phyloP scores from a whole-genome alignment of 331 rosid genomes.

The Spiraea crenata region DNA sequence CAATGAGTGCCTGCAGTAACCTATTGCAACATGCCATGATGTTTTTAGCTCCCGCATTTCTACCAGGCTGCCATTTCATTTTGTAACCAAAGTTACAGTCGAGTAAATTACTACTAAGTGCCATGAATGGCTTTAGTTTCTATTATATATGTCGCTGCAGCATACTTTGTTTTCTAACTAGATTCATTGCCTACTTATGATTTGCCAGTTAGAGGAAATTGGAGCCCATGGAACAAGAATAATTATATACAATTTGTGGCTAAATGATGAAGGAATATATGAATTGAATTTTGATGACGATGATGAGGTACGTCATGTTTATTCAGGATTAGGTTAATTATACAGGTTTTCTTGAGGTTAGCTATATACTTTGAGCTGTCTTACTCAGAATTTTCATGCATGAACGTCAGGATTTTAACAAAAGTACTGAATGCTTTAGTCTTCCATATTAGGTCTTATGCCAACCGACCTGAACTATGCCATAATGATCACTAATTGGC shows the following conservation, averaged over 20 bases:
- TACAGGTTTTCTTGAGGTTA: conserved; percentile 4
- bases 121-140: conserved; percentile 13
- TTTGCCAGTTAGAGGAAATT: conserved; percentile 82
- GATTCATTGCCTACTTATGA: conserved; percentile 14
- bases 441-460: background rate
- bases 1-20: no score
- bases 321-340: conserved; percentile 7
- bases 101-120: background rate
- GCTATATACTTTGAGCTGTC: conserved; percentile 1
- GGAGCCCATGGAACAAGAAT: conserved; percentile 93
- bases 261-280: conserved; percentile 96
- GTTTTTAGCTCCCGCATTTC: no score
- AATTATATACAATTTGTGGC: conserved; percentile 84
- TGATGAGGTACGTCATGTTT: conserved; percentile 64
- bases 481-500: background rate
- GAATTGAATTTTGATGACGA: conserved; percentile 93
- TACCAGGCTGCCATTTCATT: background rate
- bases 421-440: background rate
- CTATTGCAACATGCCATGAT: no score
- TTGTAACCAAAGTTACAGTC: background rate
- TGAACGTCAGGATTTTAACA: background rate
- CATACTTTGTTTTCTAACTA: conserved; percentile 23
- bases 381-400: background rate
- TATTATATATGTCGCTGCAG: no score
- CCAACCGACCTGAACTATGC: background rate